phyloP scores from a whole-genome alignment of 306 rosid species.

The Sphenostylis stenocarpa region DNA sequence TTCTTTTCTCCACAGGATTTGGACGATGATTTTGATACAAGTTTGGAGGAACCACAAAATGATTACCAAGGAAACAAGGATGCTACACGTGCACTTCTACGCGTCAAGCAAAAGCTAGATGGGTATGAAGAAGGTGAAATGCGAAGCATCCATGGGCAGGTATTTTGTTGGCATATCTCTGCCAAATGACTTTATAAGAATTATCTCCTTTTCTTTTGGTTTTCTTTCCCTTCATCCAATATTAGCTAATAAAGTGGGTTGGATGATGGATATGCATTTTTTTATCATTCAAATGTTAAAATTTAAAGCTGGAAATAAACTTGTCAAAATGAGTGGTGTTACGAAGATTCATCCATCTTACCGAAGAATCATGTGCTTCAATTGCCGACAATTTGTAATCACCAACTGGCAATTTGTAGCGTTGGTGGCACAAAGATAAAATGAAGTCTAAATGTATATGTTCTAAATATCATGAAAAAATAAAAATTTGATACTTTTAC shows the following conservation, averaged over 20 bases:
- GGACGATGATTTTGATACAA: constrained; percentile 70
- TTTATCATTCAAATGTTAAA: no score
- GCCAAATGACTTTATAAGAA: background rate
- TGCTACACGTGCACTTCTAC: constrained; percentile 88
- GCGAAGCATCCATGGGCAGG: constrained; percentile 94
- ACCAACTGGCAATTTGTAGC: background rate
- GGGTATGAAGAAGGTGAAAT: constrained; percentile 96
- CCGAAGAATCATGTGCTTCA: constrained; percentile 14
- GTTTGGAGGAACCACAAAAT: constrained; percentile 66
- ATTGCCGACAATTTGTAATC: constrained; percentile 11
- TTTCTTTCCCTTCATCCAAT: background rate
- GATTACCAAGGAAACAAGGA: constrained; percentile 91
- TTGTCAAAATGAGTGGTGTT: background rate
- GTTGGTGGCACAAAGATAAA: background rate
- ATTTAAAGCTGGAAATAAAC: constrained; percentile 21
- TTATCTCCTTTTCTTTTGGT: background rate
- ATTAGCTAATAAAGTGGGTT: background rate
- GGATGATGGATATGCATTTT: background rate
- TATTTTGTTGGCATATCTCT: constrained; percentile 34
- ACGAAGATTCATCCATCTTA: background rate
- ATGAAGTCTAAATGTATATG: constrained; percentile 8
- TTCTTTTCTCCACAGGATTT: constrained; percentile 55
- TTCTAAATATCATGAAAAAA: background rate
- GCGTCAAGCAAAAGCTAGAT: constrained; percentile 93
- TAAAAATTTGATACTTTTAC: constrained; percentile 2